Base-by-base conservation (phyloP, 2,329 filamentous ascomycete species). In the Paramyrothecium sp. region DNA sequence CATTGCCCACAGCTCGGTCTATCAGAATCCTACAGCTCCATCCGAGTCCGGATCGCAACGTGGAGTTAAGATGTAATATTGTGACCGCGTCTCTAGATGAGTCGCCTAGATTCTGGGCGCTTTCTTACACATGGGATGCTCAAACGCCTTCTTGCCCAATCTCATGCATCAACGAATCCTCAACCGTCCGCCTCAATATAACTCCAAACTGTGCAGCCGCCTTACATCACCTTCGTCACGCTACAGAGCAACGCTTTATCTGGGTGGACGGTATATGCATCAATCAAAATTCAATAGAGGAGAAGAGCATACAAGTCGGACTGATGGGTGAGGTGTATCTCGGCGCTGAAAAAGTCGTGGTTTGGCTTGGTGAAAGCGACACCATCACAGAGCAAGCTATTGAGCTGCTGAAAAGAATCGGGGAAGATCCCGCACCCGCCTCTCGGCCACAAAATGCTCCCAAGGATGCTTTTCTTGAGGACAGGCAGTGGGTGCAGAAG, bases 241-340 rank as follows among this genome's bases (percentile, higher is more conserved):
- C 20, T 16, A 47, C n/a, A 20, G 33, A 16, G n/a, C n/a, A n/a
- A 13, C 16, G 30, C 33, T 13, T n/a, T 12, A n/a, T 54, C 16
- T 54, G 53, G 34, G 34, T 41, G 11, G 34, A 41, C 34, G 34
- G 34, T n/a, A 41, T 41, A 11, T 41, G 34, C 34, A 41, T 41
- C 34, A 41, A 41, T n/a, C 34, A 41, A n/a, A 11, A 11, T 11
- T 41, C 34, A 11, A n/a, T 41, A 13, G 38, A 48, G 17, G 53
- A 54, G 38, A 54, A 30, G 53, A 22, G n/a, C n/a, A 38, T 20
- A 8, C 53, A 54, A 44, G 53, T 54, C 2, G 16, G 16, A 21
- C 17, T 19, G n/a, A 54, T 54, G 53, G 23, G 41, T 23, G 44
- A 4, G 13, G 51, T 55, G 8, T 55, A 55, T 41, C 34, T 41